Conservation (phyloP, 2,329 filamentous ascomycete genomes). For the Mycosphaerella sp. region DNA sequence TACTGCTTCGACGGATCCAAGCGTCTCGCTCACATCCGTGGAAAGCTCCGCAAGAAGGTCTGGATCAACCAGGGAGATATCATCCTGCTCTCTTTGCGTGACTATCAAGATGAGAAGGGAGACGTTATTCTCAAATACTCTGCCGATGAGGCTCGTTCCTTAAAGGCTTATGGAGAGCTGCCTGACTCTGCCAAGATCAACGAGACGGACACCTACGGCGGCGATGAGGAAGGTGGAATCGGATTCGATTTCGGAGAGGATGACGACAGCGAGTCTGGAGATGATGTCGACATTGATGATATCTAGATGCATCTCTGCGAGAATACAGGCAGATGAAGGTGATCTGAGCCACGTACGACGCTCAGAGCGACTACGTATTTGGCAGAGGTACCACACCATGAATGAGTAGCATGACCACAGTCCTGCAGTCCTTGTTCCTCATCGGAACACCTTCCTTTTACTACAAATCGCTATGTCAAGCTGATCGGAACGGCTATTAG, state of each 20-base stretch:
- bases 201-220: constrained; percentile 91
- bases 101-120: constrained; percentile 91
- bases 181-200: constrained; percentile 99
- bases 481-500: too few species aligned
- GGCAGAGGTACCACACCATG: not conserved
- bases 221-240: constrained; percentile 88
- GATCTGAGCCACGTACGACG: not conserved
- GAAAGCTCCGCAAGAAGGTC: constrained; percentile 99
- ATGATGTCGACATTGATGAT: constrained; percentile 92
- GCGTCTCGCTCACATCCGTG: constrained; percentile 77
- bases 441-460: too few species aligned
- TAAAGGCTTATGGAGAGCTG: constrained; percentile 96
- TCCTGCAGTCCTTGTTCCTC: too few species aligned
- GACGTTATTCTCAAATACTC: constrained; percentile 94
- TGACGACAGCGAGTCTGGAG: constrained; percentile 54
- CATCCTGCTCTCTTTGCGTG: constrained; percentile 77
- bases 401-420: not conserved
- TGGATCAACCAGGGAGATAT: constrained; percentile 99
- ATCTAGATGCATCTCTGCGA: constrained; percentile 52
- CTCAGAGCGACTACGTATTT: not conserved
- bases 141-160: constrained; percentile 84
- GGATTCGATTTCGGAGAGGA: constrained; percentile 99
- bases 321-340: not conserved
- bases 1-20: constrained; percentile 93
- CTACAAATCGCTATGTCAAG: too few species aligned